Base-by-base conservation (phyloP, 352 stramenopile genomes). In the Pythium brassicae region DNA sequence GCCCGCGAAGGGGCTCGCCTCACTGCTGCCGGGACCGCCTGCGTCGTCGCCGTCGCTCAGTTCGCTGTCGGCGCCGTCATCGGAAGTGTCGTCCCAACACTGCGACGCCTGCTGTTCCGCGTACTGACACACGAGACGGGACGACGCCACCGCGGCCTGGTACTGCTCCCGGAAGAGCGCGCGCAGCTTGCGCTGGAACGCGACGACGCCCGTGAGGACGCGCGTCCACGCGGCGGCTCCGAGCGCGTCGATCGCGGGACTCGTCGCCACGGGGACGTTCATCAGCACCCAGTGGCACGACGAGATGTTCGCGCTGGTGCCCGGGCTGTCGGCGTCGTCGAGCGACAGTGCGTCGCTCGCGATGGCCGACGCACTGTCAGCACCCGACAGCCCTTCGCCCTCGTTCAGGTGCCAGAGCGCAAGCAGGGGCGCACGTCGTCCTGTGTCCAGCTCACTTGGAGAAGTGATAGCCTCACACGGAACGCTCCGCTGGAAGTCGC, bases 321-420 rank as follows among this genome's bases (percentile, higher is more conserved):
- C 68, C 10, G 56, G 55, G n/a, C 40, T 64, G 6, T 76, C 66
- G 19, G 37, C 23, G 22, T 42, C 25, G n/a, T n/a, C n/a, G n/a
- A n/a, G n/a, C n/a, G 45, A 11, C 40, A 53, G 53, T 43, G 22
- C 52, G 23, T 23, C 55, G 32, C 17, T 43, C 23, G 23, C 49
- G 55, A 22, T 9, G 40, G 53, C 19, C 6, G 51, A 50, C 14
- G 61, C 65, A 39, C 55, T 65, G 65, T 89, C 80, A 26, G 79
- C 82, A 40, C 65, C 75, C 55, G 65, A 83, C 14, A 88, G 75
- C 2, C 77, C 81, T 69, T 91, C 81, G 10, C 80, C 82, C 77
- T 94, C 83, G 10, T 79, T 76, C 23, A 89, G 53, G 65, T 89
- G 83, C 83, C 83, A 94, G 10, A 92, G 47, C 17, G 71, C 77